Evolutionary conservation across 2,329 filamentous ascomycete genomes (phyloP).

Genomic region (Scedosporium apiospermum): DNA sequence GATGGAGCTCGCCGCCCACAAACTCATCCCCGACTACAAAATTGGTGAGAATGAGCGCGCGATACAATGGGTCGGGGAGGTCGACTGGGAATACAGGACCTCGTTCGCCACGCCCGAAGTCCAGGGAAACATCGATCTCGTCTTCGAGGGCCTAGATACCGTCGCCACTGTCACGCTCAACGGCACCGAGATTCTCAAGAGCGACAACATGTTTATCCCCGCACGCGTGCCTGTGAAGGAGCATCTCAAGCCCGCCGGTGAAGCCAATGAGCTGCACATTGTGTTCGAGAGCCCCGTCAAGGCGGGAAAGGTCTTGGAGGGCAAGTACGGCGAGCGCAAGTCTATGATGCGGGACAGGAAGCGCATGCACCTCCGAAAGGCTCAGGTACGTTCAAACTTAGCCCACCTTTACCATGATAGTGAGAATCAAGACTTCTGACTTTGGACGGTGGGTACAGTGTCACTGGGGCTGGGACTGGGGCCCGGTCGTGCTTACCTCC

Average conservation of each 20-base stretch:
- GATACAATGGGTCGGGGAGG: constrained; percentile 53
- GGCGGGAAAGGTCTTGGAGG: background rate
- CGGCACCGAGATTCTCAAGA: constrained; percentile 38
- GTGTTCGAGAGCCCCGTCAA: constrained; percentile 31
- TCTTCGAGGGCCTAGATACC: constrained; percentile 56
- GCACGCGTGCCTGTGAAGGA: constrained; percentile 43
- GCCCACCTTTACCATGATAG: background rate
- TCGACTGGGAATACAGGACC: constrained; percentile 48
- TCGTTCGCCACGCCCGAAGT: constrained; percentile 17
- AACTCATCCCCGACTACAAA: constrained; percentile 45
- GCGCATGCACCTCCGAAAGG: constrained; percentile 47
- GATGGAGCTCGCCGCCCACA: constrained; percentile 25
- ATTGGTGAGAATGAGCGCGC: constrained; percentile 51
- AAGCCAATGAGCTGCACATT: constrained; percentile 41
- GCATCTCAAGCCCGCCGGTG: constrained; percentile 22
- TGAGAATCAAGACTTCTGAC: background rate
- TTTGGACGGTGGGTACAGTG: constrained; percentile 25
- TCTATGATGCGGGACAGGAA: background rate
- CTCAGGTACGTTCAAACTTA: constrained; percentile 29
- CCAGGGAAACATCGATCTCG: constrained; percentile 31
- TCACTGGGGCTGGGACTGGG: constrained; percentile 67
- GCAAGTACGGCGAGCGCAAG: constrained; percentile 37
- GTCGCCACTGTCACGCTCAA: constrained; percentile 51
- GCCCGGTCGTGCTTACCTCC: constrained; percentile 50
- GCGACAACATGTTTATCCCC: constrained; percentile 56